Evolutionary conservation across 176 grass and related monocot genomes (phyloP).

Genomic region (Avena sativa): DNA sequence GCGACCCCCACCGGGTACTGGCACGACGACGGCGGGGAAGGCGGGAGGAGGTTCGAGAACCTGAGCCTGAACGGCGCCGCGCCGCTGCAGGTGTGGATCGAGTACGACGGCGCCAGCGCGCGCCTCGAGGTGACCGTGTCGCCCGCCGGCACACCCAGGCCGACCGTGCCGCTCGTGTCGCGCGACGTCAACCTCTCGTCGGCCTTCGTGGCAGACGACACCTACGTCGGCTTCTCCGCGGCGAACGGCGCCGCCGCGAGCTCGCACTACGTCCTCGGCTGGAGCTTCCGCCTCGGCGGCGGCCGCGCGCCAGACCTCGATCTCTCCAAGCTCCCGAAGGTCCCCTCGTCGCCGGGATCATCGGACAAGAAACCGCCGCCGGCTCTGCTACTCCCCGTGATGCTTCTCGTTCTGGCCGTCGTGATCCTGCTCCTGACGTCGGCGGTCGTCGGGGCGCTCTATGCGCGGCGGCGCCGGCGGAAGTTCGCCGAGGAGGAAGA

Average conservation of each 20-base stretch:
- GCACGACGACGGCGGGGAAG: neutral
- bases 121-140: constrained; percentile 59
- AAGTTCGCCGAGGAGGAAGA: constrained; percentile 59
- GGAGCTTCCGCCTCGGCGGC: constrained; percentile 68
- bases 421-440: constrained; percentile 17
- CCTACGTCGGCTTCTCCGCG: constrained; percentile 69
- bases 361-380: neutral
- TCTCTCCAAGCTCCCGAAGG: constrained; percentile 53
- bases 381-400: neutral
- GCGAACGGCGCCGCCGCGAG: constrained; percentile 64
- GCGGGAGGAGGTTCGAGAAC: too few species aligned
- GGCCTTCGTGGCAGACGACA: constrained; percentile 24
- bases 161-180: constrained; percentile 42
- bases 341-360: constrained; percentile 15
- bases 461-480: constrained; percentile 19
- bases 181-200: constrained; percentile 50
- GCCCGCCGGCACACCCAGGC: constrained; percentile 22
- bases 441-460: neutral
- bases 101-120: constrained; percentile 52
- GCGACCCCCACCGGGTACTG: neutral
- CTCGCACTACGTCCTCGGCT: constrained; percentile 69
- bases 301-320: constrained; percentile 53
- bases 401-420: neutral
- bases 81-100: constrained; percentile 61
- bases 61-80: constrained; percentile 35